Conservation (phyloP, 768 basidiomycete species). For the Pleurotus pulmonarius region DNA sequence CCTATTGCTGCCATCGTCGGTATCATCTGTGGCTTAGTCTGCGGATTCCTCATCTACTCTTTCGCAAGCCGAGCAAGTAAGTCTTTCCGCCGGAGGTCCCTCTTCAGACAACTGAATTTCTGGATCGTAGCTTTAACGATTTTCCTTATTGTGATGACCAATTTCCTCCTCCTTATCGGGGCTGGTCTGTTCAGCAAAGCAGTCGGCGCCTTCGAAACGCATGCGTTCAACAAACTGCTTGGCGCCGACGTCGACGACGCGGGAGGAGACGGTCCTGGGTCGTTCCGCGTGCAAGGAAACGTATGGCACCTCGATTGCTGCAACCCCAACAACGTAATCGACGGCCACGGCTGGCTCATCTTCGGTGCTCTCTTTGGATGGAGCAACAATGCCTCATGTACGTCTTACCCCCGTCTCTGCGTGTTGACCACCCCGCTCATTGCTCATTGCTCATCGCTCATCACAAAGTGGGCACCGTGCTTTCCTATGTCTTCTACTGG, state of each 20-base stretch:
- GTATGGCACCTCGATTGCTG: constrained; percentile 91
- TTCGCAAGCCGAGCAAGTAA: constrained; percentile 73
- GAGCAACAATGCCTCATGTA: constrained; percentile 78
- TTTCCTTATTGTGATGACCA: constrained; percentile 91
- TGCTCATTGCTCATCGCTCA: not conserved
- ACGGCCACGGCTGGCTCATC: constrained; percentile 67
- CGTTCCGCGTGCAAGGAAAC: constrained; percentile 74
- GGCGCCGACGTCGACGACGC: constrained; percentile 71
- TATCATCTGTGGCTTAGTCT: constrained; percentile 67
- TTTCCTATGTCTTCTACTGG: constrained; percentile 95
- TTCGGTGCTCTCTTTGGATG: constrained; percentile 87
- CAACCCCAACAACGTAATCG: constrained; percentile 52
- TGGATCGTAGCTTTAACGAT: constrained; percentile 57
- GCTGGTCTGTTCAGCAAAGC: constrained; percentile 87
- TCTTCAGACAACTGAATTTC: not conserved
- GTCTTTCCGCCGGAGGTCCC: constrained; percentile 14
- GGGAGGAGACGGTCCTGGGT: constrained; percentile 76
- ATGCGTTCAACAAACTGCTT: constrained; percentile 64
- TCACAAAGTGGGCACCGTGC: constrained; percentile 61
- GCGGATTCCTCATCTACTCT: constrained; percentile 75
- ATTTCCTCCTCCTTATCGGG: constrained; percentile 89
- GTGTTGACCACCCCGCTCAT: not conserved
- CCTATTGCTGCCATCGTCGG: constrained; percentile 90
- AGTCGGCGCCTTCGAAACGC: constrained; percentile 65
- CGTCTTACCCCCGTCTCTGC: constrained; percentile 14